Base-by-base conservation (phyloP, 1,284 basidiomycete genomes). In the Cystobasidium pallidum region DNA sequence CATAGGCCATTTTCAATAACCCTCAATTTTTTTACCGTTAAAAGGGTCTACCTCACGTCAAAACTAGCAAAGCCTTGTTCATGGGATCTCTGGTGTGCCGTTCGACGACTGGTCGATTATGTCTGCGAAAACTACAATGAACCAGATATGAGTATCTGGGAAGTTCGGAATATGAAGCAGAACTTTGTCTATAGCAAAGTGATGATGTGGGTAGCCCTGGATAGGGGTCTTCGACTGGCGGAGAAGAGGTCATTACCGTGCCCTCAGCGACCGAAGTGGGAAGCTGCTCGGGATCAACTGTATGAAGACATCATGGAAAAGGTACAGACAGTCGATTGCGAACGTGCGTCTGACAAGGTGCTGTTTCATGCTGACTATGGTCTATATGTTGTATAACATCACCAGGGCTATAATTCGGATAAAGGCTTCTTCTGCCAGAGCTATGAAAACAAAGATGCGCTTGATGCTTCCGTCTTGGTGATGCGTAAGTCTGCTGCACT, bases 181-280 rank as follows among this genome's bases (percentile, higher is more conserved):
- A 88, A 95, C 80, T 96, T 94, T 77, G 89, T 89, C 57, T 94
- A 94, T 81, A 91, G 89, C 52, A 94, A 94, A 85, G 88, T 88
- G 75, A 78, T 47, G 83, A 75, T 32, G 61, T 90, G 90, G 92
- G 92, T 96, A 57, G 93, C 93, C 0, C 87, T 96, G 72, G 93
- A 96, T 78, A 85, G 75, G 55, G 76, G 92, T 2, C 84, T 96
- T 3, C 89, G 93, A 17, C 85, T 96, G 21, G 91, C 91, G 2
- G 92, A 95, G 41, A 96, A 96, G 81, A 87, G 93, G 26, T 79
- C 84, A 80, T 21, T 82, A 81, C 75, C 80, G 78, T 68, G 0
- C 82, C 78, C 78, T 19, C 75, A 76, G 39, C 61, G 76, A 19
- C 59, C 81, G 62, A 85, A 87, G 73, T 96, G 93, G 93, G 80